Evolutionary conservation across 257 asterid genomes (phyloP), one percentile per base, ranked within the genome.

Genomic region (Rhazya stricta): DNA sequence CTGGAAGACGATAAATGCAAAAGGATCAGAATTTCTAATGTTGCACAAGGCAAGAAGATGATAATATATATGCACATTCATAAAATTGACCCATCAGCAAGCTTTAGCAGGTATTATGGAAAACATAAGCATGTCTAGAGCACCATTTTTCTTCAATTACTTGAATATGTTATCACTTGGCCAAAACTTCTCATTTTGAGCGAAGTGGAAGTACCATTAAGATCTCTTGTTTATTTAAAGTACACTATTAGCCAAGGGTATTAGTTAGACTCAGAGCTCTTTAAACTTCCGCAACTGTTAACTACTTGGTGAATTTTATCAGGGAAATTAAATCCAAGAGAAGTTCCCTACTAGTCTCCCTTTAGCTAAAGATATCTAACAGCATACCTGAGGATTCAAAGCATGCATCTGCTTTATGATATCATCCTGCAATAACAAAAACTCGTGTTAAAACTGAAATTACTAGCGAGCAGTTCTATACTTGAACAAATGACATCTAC

Each of bases 371-470:
- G 37, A 23, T 25, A 42, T 39, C 43, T 23, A 58, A 75, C 25
- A 76, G 42, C 77, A 50, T 84, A 94, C 98, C 98, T 94, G 99
- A 67, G 99, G 99, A 85, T 88, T 94, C 78, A 94, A 76, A 70
- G 86, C 86, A 41, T 72, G 82, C 96, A 92, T 89, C 79, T 86
- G 88, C 45, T 72, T 81, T 73, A 90, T 83, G 84, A 94, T 89
- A 75, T 77, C 91, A 73, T 81, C 97, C 99, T 91, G 96, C 65
- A 76, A 58, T 54, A 74, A 41, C 50, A 66, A 67, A 72, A 70
- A 69, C 54, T 34, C 18, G 70, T 32, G 32, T 70, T 25, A 51
- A 61, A 34, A 73, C 66, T 57, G 78, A 68, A 29, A 67, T 60
- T 16, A 48, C 43, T 18, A 51, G 68, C 10, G 15, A 69, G 45